phyloP scores from a whole-genome alignment of 73 alveolate genomes.

The Paraurostyla sp. region DNA sequence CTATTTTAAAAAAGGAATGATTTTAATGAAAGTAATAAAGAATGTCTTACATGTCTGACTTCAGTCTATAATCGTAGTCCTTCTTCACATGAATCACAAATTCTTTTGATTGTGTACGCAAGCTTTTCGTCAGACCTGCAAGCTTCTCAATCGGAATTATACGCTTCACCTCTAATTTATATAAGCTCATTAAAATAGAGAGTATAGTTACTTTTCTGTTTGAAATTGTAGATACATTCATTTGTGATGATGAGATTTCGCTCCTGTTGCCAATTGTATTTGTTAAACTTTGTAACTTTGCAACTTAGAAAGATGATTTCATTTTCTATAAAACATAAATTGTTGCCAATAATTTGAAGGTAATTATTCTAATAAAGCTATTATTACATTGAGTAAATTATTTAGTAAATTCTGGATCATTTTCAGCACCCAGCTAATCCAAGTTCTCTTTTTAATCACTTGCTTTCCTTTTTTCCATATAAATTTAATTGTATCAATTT shows the following conservation, averaged over 20 bases:
- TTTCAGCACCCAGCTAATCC: conserved; percentile 9
- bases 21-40: background rate
- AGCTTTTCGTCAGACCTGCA: conserved; percentile 79
- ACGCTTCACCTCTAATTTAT: conserved; percentile 56
- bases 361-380: background rate
- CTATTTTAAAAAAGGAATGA: background rate
- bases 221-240: conserved; percentile 63
- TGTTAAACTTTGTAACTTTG: conserved; percentile 44
- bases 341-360: background rate
- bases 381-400: background rate
- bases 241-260: conserved; percentile 65
- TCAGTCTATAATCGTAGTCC: conserved; percentile 81
- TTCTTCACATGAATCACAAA: conserved; percentile 80
- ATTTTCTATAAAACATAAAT: background rate
- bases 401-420: conserved; percentile 21
- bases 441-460: conserved; percentile 16
- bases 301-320: conserved; percentile 16
- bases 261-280: conserved; percentile 64
- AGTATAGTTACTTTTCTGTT: conserved; percentile 51
- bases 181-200: no score
- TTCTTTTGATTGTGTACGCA: conserved; percentile 60
- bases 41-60: conserved; percentile 58
- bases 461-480: conserved; percentile 38
- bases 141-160: conserved; percentile 69
- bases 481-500: background rate